These are phyloP conservation scores for Sclerotinia sclerotiorum DNA, from an alignment of 2,329 filamentous ascomycete genomes.

Conservation along the genomic window DNA sequence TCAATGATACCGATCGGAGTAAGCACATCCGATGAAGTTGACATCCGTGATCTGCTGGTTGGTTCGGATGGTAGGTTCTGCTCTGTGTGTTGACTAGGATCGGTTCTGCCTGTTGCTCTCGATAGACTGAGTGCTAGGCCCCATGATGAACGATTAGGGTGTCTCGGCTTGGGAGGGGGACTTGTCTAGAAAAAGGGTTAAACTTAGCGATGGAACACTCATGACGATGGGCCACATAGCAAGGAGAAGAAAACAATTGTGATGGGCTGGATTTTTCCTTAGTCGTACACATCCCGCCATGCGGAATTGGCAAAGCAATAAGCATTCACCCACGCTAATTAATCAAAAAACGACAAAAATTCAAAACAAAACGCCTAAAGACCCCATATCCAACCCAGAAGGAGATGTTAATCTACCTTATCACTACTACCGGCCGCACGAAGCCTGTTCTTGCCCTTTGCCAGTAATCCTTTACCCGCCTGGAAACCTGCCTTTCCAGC, in stretches of 20 bases:
- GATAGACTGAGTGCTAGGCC: slow-evolving; percentile 36
- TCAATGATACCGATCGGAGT: slow-evolving; percentile 1
- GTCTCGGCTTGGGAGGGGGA: slow-evolving; percentile 41
- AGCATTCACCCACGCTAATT: slow-evolving; percentile 31
- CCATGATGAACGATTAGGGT: slow-evolving; percentile 49
- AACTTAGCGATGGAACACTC: slow-evolving; percentile 37
- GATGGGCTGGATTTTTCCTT: slow-evolving; percentile 38
- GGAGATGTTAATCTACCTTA: slow-evolving; percentile 75
- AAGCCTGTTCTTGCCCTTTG: slow-evolving; percentile 86
- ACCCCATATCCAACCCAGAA: slow-evolving; percentile 38
- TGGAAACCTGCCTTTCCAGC: slow-evolving; percentile 63
- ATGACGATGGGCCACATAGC: slow-evolving; percentile 35
- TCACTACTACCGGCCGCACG: slow-evolving; percentile 61
- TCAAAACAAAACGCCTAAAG: slow-evolving; percentile 34
- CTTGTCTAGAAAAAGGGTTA: slow-evolving; percentile 40
- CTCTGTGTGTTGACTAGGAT: slow-evolving; percentile 4
- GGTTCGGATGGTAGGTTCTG: slow-evolving; percentile 16
- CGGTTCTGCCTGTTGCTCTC: slow-evolving; percentile 6
- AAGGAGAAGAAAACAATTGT: slow-evolving; percentile 36
- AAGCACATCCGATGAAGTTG: slow-evolving; percentile 13
- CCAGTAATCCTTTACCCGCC: slow-evolving; percentile 86
- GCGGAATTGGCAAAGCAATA: slow-evolving; percentile 36
- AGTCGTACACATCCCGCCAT: slow-evolving; percentile 40
- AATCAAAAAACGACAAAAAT: slow-evolving; percentile 34
- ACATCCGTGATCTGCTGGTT: background rate